Evolutionary conservation across 495 filamentous ascomycete genomes (phyloP), one percentile per base, ranked within the genome.

Genomic region (Neurospora intermedia): DNA sequence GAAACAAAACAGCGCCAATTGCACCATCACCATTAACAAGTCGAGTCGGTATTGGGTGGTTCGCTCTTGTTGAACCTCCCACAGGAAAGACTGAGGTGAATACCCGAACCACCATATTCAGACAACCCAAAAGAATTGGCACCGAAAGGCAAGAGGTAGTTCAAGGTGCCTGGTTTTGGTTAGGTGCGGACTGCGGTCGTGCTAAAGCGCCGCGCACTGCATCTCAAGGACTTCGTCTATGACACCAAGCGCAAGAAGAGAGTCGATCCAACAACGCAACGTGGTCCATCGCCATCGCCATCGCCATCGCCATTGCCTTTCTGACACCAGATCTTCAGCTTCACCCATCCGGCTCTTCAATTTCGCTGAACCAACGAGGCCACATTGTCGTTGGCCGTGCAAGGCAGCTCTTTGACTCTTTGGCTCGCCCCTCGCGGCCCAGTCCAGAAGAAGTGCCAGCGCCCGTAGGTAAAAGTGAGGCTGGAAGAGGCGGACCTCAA

Each of bases 351-450:
- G 91, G 74, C 88, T 91, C 8, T 87, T 90, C 73, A 89, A 89
- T 75, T 84, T 87, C 8, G 84, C 87, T 35, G 92, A 94, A 74
- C 87, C 6, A 84, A 87, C 31, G 91, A 94, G 75, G 88, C 86
- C 74, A 87, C 89, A 73, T 89, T 90, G 0, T 80, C 83, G 40
- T 79, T 95, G 23, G 84, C 89, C 7, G 9, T 40, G 39, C 39
- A 84, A 88, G 48, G 88, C 86, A 35, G 88, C 93, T 31, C 85
- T 96, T 2, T 88, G 88, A 78, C 81, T 95, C 40, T 83, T 95
- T 74, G 82, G 87, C 1, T 84, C 41, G 39, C 39, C 27, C 27
- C 2, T 31, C 27, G 3, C 27, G 27, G 27, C 2, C 27, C 27
- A 31, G 27, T 31, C 27, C 27, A 31, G 43, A 45, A 45, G 43